Evolutionary conservation across 345 rosid genomes (phyloP), one percentile per base, ranked within the genome.

Genomic region (Lepidium aucheri): DNA sequence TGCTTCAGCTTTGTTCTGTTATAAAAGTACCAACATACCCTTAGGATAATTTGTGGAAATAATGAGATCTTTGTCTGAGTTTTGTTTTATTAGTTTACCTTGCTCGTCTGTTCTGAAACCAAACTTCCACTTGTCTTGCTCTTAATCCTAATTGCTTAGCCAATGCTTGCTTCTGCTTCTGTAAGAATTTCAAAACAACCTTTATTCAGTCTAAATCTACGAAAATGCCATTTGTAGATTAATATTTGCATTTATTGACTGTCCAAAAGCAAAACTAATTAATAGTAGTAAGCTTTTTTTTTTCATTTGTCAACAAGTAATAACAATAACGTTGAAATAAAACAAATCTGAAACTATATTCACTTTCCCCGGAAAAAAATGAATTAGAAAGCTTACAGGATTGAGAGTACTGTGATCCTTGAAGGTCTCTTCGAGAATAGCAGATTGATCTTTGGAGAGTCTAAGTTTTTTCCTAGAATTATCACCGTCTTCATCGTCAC

Each of bases 61-160:
- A 32, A 3, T 58, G 26, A 58, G 35, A 45, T 63, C 3, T 53
- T 6, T 17, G 8, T 17, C 2, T 24, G 0, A 26, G 28, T 16
- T 28, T 47, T 47, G 32, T 3, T 30, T 82, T 5, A 9, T 15
- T 53, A 1, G 0, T 2, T 76, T 66, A 90, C 98, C 98, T 87
- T 44, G 99, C 99, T 78, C 99, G 82, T 72, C 99, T 82, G 83
- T 94, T 94, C 66, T 94, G 99, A 76, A 94, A 94, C 99, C 99
- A 94, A 9, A 94, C 99, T 72, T 94, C 99, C 11, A 94, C 97
- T 65, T 94, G 97, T 51, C 99, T 80, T 6, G 97, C 84, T 67
- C 90, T 80, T 58, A 94, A 80, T 13, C 93, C 88, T 46, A 94
- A 81, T 76, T 87, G 91, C 74, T 88, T 84, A 7, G 99, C 98